Base-by-base conservation (phyloP, 1,284 basidiomycete genomes). In the Moniliophthora roreri region DNA sequence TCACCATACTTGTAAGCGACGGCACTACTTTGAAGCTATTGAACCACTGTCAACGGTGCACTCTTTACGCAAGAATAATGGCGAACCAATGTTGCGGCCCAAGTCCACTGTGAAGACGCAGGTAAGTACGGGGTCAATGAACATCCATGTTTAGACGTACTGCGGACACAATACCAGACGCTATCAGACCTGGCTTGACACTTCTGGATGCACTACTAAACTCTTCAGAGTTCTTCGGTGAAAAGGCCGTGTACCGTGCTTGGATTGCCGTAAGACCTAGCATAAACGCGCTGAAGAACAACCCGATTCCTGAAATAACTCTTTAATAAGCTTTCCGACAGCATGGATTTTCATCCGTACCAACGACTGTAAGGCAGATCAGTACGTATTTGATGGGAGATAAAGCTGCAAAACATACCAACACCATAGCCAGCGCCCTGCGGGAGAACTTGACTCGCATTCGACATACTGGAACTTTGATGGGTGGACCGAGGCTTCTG, bases 161-260 rank as follows among this genome's bases (percentile, higher is more conserved):
- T 9, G 89, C 86, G 18, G 84, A 87, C 16, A 95, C 91, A 57
- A 96, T 94, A 6, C 93, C 93, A 9, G 91, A 84, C 0, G 93
- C 94, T 54, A 96, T 94, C 39, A 97, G 76, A 6, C 93, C 94
- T 1, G 94, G 92, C 61, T 94, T 94, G 47, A 94, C 81, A 55
- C 85, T 89, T 32, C 87, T 74, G 3, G 87, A 89, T 2, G 93
- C 93, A 52, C 84, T 89, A 59, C 84, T 90, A 69, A 94, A 95
- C 66, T 95, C 93, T 63, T 89, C 85, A 6, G 84, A 81, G 58
- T 76, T 83, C 56, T 81, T 81, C 16, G 87, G 87, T 3, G 85
- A 88, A 67, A 85, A 87, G 0, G 81, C 75, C 0, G 89, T 91
- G 62, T 91, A 90, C 37, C 88, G 80, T 32, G 82, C 69, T 68